These are phyloP conservation scores for Phanerochaete carnosa DNA, from an alignment of 768 basidiomycete species.

Conservation along the genomic window DNA sequence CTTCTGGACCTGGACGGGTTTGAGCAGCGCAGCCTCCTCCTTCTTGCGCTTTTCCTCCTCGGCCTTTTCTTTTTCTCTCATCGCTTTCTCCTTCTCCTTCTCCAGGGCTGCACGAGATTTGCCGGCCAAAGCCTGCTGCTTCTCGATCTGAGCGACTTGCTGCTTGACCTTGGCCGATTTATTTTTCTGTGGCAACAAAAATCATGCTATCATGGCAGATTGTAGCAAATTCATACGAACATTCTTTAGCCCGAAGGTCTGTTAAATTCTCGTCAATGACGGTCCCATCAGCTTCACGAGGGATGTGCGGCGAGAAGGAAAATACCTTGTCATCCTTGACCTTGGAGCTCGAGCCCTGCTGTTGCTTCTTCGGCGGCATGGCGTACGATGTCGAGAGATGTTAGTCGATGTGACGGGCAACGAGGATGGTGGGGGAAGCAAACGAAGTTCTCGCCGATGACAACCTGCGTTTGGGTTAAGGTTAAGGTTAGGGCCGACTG, in stretches of 20 bases:
- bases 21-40: slow-evolving; percentile 82
- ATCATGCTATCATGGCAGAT: background rate
- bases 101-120: slow-evolving; percentile 78
- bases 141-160: slow-evolving; percentile 75
- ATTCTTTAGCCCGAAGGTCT: slow-evolving; percentile 91
- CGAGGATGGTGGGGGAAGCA: background rate
- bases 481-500: background rate
- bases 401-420: background rate
- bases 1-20: slow-evolving; percentile 78
- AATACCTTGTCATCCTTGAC: slow-evolving; percentile 79
- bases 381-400: slow-evolving; percentile 3
- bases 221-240: slow-evolving; percentile 37
- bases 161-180: slow-evolving; percentile 92
- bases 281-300: slow-evolving; percentile 23
- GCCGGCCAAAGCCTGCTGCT: slow-evolving; percentile 68
- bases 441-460: background rate
- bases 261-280: slow-evolving; percentile 21
- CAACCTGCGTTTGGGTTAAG: background rate
- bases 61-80: slow-evolving; percentile 68
- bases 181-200: slow-evolving; percentile 63
- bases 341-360: slow-evolving; percentile 52
- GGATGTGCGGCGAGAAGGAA: slow-evolving; percentile 20
- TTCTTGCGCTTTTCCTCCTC: slow-evolving; percentile 83
- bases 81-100: slow-evolving; percentile 82
- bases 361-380: slow-evolving; percentile 85